Evolutionary conservation across 139 green algal species (phyloP).

Genomic region (Chlorella ohadii): DNA sequence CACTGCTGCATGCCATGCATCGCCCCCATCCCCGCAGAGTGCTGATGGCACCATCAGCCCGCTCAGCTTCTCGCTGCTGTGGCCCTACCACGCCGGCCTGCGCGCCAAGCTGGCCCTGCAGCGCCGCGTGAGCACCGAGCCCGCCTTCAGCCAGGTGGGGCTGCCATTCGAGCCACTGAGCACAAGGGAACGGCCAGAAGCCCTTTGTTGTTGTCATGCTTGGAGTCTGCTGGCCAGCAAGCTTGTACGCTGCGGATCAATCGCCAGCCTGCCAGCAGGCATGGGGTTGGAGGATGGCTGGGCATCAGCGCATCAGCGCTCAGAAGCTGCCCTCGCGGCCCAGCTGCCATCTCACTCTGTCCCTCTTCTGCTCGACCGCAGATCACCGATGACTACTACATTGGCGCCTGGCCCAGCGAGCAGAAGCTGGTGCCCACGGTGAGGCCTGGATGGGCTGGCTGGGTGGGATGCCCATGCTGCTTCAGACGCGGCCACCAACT

Average conservation of each 20-base stretch:
- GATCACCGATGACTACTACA: conserved; percentile 34
- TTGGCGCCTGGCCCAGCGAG: conserved; percentile 51
- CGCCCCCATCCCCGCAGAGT: neutral
- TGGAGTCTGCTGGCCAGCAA: too few relatives aligned
- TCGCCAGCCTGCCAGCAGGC: too few relatives aligned
- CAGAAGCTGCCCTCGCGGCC: neutral
- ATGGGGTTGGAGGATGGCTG: too few relatives aligned
- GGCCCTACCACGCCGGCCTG: conserved; percentile 68
- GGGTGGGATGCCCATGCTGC: neutral
- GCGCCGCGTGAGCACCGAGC: conserved; percentile 44
- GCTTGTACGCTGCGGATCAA: too few relatives aligned
- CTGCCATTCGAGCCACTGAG: too few relatives aligned
- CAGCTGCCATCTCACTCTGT: too few relatives aligned
- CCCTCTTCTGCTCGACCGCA: conserved; percentile 28
- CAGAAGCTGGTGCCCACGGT: conserved; percentile 51
- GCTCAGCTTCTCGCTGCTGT: conserved; percentile 43
- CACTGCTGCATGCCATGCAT: neutral
- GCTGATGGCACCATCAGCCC: conserved; percentile 45
- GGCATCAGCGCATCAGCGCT: too few relatives aligned
- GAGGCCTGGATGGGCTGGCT: neutral
- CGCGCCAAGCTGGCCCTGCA: conserved; percentile 62
- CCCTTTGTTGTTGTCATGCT: too few relatives aligned
- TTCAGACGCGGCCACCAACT: neutral
- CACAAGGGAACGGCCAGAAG: too few relatives aligned
- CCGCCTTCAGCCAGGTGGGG: conserved; percentile 44